Conservation (phyloP, 768 basidiomycete species). For the Boletus sp. region DNA sequence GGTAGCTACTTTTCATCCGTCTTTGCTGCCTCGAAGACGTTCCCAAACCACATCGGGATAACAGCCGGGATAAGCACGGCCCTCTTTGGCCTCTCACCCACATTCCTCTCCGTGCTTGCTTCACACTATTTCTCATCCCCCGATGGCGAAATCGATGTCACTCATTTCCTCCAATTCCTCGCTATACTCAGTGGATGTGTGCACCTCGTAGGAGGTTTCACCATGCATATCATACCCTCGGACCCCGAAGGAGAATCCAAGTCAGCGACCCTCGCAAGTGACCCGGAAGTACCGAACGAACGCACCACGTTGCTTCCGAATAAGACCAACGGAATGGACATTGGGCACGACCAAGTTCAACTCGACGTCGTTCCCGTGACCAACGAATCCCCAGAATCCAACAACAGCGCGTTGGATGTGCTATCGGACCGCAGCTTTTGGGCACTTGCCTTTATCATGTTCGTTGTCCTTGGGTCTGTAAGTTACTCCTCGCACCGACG, state of each 20-base stretch:
- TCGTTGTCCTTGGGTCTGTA: conserved; percentile 65
- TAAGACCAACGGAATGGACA: conserved; percentile 15
- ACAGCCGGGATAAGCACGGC: conserved; percentile 67
- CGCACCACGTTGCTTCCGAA: conserved; percentile 29
- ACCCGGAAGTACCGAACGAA: conserved; percentile 27
- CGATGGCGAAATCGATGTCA: conserved; percentile 44
- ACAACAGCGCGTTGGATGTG: conserved; percentile 39
- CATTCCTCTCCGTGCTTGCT: conserved; percentile 66
- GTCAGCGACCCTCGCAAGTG: background rate
- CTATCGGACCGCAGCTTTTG: conserved; percentile 60
- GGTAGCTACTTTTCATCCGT: conserved; percentile 65
- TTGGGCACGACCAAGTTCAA: conserved; percentile 11
- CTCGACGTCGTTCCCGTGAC: conserved; percentile 24
- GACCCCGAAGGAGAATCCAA: conserved; percentile 6
- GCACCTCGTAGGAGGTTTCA: conserved; percentile 53
- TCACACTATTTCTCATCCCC: conserved; percentile 55
- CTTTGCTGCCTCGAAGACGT: conserved; percentile 71
- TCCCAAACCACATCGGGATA: conserved; percentile 61
- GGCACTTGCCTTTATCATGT: conserved; percentile 50
- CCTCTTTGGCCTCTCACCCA: conserved; percentile 77
- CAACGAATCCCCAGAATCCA: conserved; percentile 15
- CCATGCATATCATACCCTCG: conserved; percentile 30
- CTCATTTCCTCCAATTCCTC: conserved; percentile 53
- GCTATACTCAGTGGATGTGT: conserved; percentile 50
- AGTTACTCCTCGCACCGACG: conserved; percentile 26